These are phyloP conservation scores for Claviceps capensis DNA, from an alignment of 2,329 filamentous ascomycete species.

Conservation along the genomic window DNA sequence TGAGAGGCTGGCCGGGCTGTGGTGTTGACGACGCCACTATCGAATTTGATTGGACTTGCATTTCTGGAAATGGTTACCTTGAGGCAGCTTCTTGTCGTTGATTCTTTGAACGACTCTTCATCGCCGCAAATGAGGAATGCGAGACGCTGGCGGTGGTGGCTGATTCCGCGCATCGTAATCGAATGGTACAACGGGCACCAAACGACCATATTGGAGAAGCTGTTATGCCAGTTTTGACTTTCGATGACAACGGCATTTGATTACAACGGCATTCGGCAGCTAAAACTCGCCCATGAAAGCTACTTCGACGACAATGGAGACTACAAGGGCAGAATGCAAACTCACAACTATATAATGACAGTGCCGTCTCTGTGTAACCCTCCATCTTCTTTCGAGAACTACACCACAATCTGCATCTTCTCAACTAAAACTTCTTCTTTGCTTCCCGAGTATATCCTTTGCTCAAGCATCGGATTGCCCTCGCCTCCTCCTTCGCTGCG, in stretches of 20 bases:
- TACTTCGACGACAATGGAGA: background rate
- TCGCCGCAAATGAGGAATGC: background rate
- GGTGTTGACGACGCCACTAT: no score
- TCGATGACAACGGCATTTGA: no score
- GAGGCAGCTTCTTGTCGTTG: no score
- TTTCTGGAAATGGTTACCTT: no score
- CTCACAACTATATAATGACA: background rate
- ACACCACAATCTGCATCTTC: background rate
- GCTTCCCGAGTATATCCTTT: background rate
- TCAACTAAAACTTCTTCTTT: background rate
- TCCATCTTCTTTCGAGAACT: background rate
- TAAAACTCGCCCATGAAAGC: no score
- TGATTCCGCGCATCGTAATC: background rate
- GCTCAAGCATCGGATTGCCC: background rate
- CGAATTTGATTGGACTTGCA: no score
- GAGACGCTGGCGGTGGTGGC: background rate
- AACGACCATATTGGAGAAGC: background rate
- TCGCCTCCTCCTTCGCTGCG: background rate
- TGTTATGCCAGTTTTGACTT: background rate
- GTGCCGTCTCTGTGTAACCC: background rate
- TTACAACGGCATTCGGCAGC: no score
- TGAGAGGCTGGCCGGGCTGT: background rate
- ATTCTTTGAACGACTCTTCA: no score
- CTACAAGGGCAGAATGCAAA: background rate
- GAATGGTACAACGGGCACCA: background rate